These are phyloP conservation scores for Cerioporus squamosus DNA, from an alignment of 1,284 basidiomycete genomes.

Conservation along the genomic window DNA sequence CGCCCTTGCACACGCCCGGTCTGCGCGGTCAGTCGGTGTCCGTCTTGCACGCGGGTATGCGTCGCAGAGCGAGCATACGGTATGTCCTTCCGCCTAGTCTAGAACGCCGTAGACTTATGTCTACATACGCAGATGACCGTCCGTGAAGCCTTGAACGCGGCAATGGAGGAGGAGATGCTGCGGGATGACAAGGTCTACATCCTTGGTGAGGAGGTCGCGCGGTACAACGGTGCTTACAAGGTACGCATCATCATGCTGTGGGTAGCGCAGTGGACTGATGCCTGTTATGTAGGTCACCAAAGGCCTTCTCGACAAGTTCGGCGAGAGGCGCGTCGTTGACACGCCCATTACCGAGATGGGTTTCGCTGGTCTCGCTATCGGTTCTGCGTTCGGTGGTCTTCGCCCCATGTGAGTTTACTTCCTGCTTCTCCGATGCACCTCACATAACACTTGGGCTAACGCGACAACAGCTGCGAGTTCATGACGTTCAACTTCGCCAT, in stretches of 20 bases:
- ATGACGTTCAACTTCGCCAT: conserved; percentile 98
- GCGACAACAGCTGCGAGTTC: conserved; percentile 86
- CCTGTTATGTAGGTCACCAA: conserved; percentile 80
- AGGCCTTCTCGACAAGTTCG: conserved; percentile 98
- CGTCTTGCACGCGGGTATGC: conserved; percentile 64
- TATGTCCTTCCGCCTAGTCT: conserved; percentile 33
- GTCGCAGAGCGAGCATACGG: conserved; percentile 63
- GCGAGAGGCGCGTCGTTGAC: conserved; percentile 98
- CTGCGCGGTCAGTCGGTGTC: conserved; percentile 41
- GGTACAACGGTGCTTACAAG: conserved; percentile 99
- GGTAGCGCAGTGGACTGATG: not conserved
- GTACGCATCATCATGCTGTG: conserved; percentile 43
- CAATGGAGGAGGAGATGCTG: conserved; percentile 99
- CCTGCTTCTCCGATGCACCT: not conserved
- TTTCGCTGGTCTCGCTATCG: conserved; percentile 96
- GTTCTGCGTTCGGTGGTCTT: conserved; percentile 92
- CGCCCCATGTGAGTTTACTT: conserved; percentile 75
- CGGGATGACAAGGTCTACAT: conserved; percentile 96
- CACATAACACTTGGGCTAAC: conserved; percentile 2
- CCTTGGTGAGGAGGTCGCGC: conserved; percentile 97
- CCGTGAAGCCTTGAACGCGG: conserved; percentile 95
- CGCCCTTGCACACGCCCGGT: conserved; percentile 50
- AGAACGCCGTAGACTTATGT: conserved; percentile 10
- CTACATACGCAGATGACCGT: conserved; percentile 83
- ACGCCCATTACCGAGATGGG: conserved; percentile 99